Conservation (phyloP, 176 grass and related monocot species). For the Avena sativa region DNA sequence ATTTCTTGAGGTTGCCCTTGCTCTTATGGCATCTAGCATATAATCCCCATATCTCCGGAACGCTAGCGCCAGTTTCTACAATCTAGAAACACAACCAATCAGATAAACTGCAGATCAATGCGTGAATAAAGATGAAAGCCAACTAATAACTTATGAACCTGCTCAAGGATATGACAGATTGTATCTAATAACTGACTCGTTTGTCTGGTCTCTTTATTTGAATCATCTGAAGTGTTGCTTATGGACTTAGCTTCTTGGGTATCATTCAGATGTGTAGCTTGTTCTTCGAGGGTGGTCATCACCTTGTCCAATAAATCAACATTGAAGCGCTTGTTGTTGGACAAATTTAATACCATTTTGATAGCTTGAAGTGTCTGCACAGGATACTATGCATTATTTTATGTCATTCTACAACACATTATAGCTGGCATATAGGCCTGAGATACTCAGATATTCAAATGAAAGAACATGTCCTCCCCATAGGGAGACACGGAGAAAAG, state of each 20-base stretch:
- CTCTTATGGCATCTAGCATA: constrained; percentile 79
- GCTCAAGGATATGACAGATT: constrained; percentile 74
- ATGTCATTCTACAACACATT: constrained; percentile 34
- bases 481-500: constrained; percentile 14
- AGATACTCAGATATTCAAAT: constrained; percentile 13
- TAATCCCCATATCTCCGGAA: constrained; percentile 69
- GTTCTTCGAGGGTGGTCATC: constrained; percentile 63
- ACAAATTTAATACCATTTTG: constrained; percentile 79
- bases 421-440: not conserved
- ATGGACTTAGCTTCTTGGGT: constrained; percentile 39
- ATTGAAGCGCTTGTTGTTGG: constrained; percentile 65
- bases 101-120: constrained; percentile 18
- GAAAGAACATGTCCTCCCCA: not conserved
- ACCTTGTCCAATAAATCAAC: constrained; percentile 74
- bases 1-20: constrained; percentile 76
- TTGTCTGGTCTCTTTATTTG: constrained; percentile 54
- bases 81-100: constrained; percentile 36
- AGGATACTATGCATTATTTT: constrained; percentile 31
- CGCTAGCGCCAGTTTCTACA: constrained; percentile 58
- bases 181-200: constrained; percentile 68
- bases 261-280: constrained; percentile 37
- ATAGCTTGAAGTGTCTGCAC: constrained; percentile 87
- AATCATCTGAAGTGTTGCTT: constrained; percentile 39
- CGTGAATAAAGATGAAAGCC: constrained; percentile 22
- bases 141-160: constrained; percentile 52